Base-by-base conservation (phyloP, 1,284 basidiomycete genomes). In the Naganishia albida region DNA sequence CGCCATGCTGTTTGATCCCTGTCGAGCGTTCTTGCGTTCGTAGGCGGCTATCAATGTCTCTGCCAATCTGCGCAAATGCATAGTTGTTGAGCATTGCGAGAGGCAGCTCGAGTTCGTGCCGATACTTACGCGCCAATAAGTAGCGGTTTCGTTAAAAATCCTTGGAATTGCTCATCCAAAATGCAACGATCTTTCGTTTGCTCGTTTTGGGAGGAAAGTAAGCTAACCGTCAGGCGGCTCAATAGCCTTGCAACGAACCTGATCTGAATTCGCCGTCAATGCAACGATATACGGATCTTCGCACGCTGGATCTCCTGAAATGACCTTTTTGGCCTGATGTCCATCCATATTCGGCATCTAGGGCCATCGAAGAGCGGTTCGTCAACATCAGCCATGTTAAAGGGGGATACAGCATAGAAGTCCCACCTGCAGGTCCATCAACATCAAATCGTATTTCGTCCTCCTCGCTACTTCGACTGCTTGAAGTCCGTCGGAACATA, bases 221-320 rank as follows among this genome's bases (percentile, higher is more conserved):
- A 26, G 23, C 23, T 42, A 8, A 30, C 15, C n/a, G 8, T 16
- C 7, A 42, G 16, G 18, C 52, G 10, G 23, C 7, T 23, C 52
- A 34, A 7, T 20, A n/a, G 30, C 15, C 6, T 52, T 6, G 30
- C 23, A 20, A 68, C 70, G 51, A 56, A 74, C 71, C 51, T 71
- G 67, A 56, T 77, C 73, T 1, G 74, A 72, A 57, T 78, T 77
- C 7, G 77, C 77, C 3, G 74, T 76, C 15, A 78, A 66, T 0
- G 76, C 75, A 3, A 76, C 75, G 1, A 75, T 70, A 39, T 68
- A 70, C 0, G 75, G 76, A 23, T 73, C 67, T 12, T 72, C 73
- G 0, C 72, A 70, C 1, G 73, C 59, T 0, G 73, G 72, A n/a
- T 69, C 71, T 7, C 59, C 66, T 40, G 63, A 56, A 6, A 68